These are phyloP conservation scores for Prunus fruticosa DNA, from an alignment of 306 rosid species.

Conservation along the genomic window DNA sequence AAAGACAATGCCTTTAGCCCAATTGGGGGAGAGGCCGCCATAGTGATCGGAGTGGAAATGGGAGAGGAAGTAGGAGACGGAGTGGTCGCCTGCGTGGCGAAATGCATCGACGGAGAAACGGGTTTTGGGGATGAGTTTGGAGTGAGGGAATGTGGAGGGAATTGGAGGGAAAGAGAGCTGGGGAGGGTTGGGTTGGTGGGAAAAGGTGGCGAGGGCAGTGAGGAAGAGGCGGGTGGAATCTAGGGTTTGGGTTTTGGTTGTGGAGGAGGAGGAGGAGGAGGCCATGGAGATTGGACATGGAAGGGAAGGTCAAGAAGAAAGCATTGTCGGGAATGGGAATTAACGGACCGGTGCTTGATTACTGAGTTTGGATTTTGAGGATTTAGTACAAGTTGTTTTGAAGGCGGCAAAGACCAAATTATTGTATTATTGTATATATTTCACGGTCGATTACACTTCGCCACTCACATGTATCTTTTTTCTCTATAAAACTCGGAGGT, in stretches of 20 bases:
- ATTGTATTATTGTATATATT: too few relatives aligned
- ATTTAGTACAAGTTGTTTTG: too few relatives aligned
- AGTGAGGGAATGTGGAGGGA: slow-evolving; percentile 53
- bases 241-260: slow-evolving; percentile 33
- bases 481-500: too few relatives aligned
- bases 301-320: too few relatives aligned
- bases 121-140: slow-evolving; percentile 75
- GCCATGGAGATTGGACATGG: slow-evolving; percentile 23
- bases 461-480: too few relatives aligned
- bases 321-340: too few relatives aligned
- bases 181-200: slow-evolving; percentile 32
- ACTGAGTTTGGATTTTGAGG: too few relatives aligned
- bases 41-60: slow-evolving; percentile 97
- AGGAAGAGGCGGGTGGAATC: slow-evolving; percentile 49
- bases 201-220: slow-evolving; percentile 36
- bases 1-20: slow-evolving; percentile 72
- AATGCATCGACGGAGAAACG: slow-evolving; percentile 84
- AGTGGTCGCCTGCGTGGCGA: slow-evolving; percentile 52
- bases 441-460: too few relatives aligned
- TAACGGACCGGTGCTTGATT: too few relatives aligned
- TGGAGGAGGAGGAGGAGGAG: slow-evolving; percentile 28
- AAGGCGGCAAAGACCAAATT: too few relatives aligned
- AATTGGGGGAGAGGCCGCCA: slow-evolving; percentile 59
- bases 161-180: slow-evolving; percentile 31
- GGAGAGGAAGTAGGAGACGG: slow-evolving; percentile 81